A percentile compares a stretch with the other conserved stretches of the same genome.
Conservation (phyloP, 1,284 basidiomycete genomes). For the Heterobasidion occidentale region DNA sequence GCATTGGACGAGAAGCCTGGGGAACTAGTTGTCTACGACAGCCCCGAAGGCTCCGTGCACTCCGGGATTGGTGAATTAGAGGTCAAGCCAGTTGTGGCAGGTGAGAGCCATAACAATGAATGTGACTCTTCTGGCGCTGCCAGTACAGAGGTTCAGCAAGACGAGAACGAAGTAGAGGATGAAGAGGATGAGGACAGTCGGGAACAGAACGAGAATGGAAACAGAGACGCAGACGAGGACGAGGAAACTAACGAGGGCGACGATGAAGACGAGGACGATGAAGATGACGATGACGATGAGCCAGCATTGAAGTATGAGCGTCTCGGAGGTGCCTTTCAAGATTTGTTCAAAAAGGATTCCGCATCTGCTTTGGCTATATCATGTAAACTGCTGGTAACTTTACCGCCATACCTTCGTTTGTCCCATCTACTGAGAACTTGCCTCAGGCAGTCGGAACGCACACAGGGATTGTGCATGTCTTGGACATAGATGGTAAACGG, state of each 20-base stretch:
- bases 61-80: too few species aligned
- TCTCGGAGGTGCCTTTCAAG: constrained; percentile 66
- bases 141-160: not conserved
- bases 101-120: too few species aligned
- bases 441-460: constrained; percentile 83
- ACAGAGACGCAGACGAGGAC: constrained; percentile 8
- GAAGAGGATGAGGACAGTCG: constrained; percentile 7
- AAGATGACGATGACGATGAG: constrained; percentile 71
- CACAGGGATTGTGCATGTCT: constrained; percentile 83
- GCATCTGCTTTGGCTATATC: constrained; percentile 79
- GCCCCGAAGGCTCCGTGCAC: too few species aligned
- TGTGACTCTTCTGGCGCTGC: not conserved
- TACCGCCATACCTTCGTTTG: not conserved
- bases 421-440: constrained; percentile 4
- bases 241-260: constrained; percentile 28
- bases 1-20: too few species aligned
- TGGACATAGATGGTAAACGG: constrained; percentile 74
- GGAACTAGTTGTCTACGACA: too few species aligned
- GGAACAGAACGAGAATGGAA: constrained; percentile 6
- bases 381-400: constrained; percentile 62
- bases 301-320: constrained; percentile 87
- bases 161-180: not conserved
- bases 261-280: constrained; percentile 43
- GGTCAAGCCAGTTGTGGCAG: too few species aligned
- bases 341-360: constrained; percentile 85